phyloP scores from a whole-genome alignment of 2,329 filamentous ascomycete species.

The Eutypa lata region DNA sequence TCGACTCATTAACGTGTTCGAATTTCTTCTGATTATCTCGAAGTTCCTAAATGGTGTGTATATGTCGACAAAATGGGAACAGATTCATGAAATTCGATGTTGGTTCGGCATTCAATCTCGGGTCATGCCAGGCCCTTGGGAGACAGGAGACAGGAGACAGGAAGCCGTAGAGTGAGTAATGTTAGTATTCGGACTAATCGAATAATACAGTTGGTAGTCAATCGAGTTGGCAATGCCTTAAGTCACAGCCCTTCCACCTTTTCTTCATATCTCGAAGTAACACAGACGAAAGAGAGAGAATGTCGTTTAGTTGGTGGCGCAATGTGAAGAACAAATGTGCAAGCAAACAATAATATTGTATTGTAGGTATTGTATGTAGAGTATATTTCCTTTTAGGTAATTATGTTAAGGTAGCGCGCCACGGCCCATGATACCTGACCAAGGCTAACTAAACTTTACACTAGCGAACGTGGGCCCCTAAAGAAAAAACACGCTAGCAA shows the following conservation, averaged over 20 bases:
- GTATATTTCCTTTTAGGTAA: background rate
- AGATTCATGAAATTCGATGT: background rate
- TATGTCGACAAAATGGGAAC: background rate
- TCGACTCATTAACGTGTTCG: slow-evolving; percentile 13
- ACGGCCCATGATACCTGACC: too few species aligned
- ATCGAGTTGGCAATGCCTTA: background rate
- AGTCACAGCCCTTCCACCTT: background rate
- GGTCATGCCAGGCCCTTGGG: too few species aligned
- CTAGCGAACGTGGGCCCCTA: too few species aligned
- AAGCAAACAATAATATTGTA: background rate
- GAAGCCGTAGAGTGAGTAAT: too few species aligned
- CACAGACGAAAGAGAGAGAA: background rate
- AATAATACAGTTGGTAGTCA: too few species aligned
- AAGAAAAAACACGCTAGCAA: background rate
- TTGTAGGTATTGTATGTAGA: background rate
- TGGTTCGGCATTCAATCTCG: too few species aligned
- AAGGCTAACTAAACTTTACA: too few species aligned
- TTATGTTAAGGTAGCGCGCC: too few species aligned
- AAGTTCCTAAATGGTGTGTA: background rate
- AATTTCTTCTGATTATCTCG: background rate
- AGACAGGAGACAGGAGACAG: too few species aligned
- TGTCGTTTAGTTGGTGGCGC: background rate
- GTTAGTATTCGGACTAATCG: too few species aligned
- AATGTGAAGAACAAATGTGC: background rate
- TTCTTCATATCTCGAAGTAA: background rate